A percentile compares a stretch with the other conserved stretches of the same genome.
These are phyloP conservation scores for Chaetomidium leptoderma DNA, from an alignment of 495 filamentous ascomycete genomes.

Conservation along the genomic window DNA sequence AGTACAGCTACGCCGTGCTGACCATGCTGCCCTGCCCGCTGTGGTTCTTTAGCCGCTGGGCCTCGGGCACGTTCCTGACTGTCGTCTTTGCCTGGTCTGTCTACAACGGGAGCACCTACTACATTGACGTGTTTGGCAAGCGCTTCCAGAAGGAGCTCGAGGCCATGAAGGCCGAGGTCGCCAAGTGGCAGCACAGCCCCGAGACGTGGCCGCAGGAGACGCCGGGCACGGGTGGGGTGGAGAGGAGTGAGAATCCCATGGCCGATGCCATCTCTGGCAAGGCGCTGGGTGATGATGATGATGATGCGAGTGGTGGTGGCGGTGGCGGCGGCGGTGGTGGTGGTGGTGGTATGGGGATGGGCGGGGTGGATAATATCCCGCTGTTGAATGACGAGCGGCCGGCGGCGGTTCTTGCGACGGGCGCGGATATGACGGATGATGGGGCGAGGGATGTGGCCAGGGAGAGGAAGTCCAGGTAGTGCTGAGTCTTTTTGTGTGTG, in stretches of 20 bases:
- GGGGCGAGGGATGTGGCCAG: conserved; percentile 39
- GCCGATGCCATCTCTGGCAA: conserved; percentile 18
- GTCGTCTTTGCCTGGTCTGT: conserved; percentile 84
- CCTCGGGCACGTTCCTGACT: conserved; percentile 69
- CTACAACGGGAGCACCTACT: conserved; percentile 93
- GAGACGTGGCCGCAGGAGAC: conserved; percentile 37
- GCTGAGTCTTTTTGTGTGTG: conserved; percentile 8
- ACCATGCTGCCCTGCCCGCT: conserved; percentile 93
- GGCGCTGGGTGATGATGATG: conserved; percentile 15
- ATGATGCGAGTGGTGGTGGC: too few species aligned
- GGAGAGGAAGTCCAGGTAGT: conserved; percentile 36
- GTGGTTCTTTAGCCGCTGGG: conserved; percentile 89
- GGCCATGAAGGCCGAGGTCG: conserved; percentile 80
- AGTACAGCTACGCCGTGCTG: conserved; percentile 81
- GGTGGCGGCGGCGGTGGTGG: conserved; percentile 15
- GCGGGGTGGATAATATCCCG: conserved; percentile 53
- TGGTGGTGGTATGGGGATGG: conserved; percentile 10
- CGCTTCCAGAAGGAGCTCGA: conserved; percentile 96
- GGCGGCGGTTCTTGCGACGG: conserved; percentile 33
- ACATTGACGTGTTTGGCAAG: conserved; percentile 95
- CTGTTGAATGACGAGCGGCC: conserved; percentile 47
- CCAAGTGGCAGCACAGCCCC: conserved; percentile 71
- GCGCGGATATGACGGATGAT: conserved; percentile 43
- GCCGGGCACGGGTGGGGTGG: not conserved
- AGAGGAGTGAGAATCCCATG: conserved; percentile 23